Percentiles rank a stretch among this genome's conserved stretches.
Conservation (phyloP, 176 grass and related monocot genomes). For the Bolboschoenus planiculmis region DNA sequence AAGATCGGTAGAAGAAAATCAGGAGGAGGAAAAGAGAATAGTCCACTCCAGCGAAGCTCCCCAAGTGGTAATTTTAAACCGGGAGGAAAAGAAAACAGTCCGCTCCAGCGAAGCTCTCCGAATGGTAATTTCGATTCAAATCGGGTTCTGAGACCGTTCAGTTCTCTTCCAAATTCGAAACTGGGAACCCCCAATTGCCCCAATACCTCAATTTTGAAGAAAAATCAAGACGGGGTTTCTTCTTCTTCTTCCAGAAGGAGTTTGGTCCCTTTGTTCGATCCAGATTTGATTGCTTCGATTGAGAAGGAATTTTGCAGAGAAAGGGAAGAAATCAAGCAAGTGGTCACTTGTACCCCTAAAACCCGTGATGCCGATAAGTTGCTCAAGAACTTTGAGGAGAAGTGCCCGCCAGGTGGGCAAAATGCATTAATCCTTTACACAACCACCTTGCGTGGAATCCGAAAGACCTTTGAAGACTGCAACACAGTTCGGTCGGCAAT, state of each 20-base stretch:
- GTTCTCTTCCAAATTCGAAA: conserved; percentile 75
- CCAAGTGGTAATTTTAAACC: conserved; percentile 32
- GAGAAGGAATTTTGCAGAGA: conserved; percentile 77
- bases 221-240: conserved; percentile 39
- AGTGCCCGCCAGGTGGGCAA: conserved; percentile 58
- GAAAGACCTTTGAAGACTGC: conserved; percentile 85
- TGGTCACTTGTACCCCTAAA: conserved; percentile 36
- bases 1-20: conserved; percentile 40
- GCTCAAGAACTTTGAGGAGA: conserved; percentile 45
- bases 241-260: conserved; percentile 75
- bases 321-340: conserved; percentile 70
- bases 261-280: conserved; percentile 87
- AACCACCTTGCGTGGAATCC: conserved; percentile 74
- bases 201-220: conserved; percentile 43
- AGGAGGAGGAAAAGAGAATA: conserved; percentile 72
- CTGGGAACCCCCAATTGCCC: conserved; percentile 44
- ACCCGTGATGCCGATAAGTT: conserved; percentile 38
- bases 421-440: conserved; percentile 77
- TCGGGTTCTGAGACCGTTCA: conserved; percentile 54
- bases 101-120: conserved; percentile 43
- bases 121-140: conserved; percentile 32
- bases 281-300: conserved; percentile 73
- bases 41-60: conserved; percentile 46
- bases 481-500: conserved; percentile 67
- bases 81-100: conserved; percentile 80